Percentiles rank a stretch among this genome's conserved stretches.
phyloP scores from a whole-genome alignment of 495 filamentous ascomycete species.

The Xylaria intraflava region DNA sequence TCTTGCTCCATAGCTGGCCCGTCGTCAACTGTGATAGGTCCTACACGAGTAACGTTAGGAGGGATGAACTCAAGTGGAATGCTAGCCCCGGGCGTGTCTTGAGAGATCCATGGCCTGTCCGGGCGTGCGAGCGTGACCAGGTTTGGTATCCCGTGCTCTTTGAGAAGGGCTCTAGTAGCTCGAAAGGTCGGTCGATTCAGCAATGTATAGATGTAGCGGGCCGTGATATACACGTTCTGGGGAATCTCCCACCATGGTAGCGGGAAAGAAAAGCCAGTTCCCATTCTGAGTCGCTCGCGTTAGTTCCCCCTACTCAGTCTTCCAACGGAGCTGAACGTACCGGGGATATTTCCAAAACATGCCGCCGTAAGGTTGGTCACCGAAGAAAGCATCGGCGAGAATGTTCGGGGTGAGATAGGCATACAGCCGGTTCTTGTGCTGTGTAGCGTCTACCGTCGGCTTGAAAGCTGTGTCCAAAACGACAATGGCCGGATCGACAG shows the following conservation, averaged over 20 bases:
- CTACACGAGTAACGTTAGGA: constrained; percentile 40
- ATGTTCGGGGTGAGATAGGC: constrained; percentile 33
- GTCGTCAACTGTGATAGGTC: constrained; percentile 33
- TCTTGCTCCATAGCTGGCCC: constrained; percentile 33
- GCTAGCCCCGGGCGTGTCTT: constrained; percentile 27
- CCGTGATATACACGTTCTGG: constrained; percentile 35
- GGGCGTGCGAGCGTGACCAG: neutral
- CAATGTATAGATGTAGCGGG: constrained; percentile 5
- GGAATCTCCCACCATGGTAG: constrained; percentile 30
- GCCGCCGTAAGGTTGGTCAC: constrained; percentile 29
- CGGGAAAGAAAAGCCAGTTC: constrained; percentile 8
- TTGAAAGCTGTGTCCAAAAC: constrained; percentile 42
- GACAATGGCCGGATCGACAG: constrained; percentile 34
- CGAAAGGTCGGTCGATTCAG: neutral
- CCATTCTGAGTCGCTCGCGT: constrained; percentile 5
- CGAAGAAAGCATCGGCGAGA: constrained; percentile 35
- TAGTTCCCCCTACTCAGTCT: neutral
- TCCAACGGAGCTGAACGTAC: constrained; percentile 8
- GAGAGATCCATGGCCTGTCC: neutral
- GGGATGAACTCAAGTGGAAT: constrained; percentile 34
- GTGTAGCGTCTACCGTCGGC: constrained; percentile 39
- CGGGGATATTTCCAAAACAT: constrained; percentile 26
- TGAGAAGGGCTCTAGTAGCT: neutral
- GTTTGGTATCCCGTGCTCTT: constrained; percentile 6
- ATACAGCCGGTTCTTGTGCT: constrained; percentile 18